phyloP scores from a whole-genome alignment of 139 green algal genomes.

The Trebouxia sp. region DNA sequence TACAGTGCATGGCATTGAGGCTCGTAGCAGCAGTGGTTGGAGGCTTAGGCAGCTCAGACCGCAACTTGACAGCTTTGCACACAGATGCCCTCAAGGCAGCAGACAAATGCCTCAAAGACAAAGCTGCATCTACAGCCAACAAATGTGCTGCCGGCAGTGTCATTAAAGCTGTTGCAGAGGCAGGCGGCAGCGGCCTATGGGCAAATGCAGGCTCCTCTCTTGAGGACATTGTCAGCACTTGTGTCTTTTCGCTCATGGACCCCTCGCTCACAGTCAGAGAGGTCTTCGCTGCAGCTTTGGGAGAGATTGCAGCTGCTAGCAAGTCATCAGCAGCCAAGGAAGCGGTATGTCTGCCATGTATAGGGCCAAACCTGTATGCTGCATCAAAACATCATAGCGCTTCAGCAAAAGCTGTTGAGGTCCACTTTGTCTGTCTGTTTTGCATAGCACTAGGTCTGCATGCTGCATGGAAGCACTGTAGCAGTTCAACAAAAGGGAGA shows the following conservation, averaged over 20 bases:
- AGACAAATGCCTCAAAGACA: conserved; percentile 16
- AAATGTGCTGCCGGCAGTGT: conserved; percentile 40
- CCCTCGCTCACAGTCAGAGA: conserved; percentile 42
- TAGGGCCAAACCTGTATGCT: no score
- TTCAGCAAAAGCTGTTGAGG: background rate
- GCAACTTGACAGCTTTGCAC: conserved; percentile 55
- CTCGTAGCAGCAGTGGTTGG: conserved; percentile 64
- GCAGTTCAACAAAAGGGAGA: no score
- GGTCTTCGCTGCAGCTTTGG: conserved; percentile 58
- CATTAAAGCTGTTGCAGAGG: conserved; percentile 52
- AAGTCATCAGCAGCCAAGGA: conserved; percentile 10
- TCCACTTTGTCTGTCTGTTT: background rate
- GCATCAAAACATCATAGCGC: background rate
- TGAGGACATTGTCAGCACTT: conserved; percentile 56
- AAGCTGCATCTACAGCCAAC: background rate
- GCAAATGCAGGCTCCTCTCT: conserved; percentile 44
- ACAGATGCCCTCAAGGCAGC: conserved; percentile 61
- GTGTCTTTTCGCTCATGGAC: conserved; percentile 51
- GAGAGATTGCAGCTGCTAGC: conserved; percentile 57
- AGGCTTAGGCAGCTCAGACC: conserved; percentile 57
- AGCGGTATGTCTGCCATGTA: conserved; percentile 8
- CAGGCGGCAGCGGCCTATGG: conserved; percentile 66
- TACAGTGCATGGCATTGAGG: conserved; percentile 53
- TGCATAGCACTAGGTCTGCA: no score
- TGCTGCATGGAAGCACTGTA: no score